A percentile compares a stretch with the other conserved stretches of the same genome.
Evolutionary conservation across 1,139 yeast species (phyloP).

Genomic region (Lodderomyces orthopsilosis): DNA sequence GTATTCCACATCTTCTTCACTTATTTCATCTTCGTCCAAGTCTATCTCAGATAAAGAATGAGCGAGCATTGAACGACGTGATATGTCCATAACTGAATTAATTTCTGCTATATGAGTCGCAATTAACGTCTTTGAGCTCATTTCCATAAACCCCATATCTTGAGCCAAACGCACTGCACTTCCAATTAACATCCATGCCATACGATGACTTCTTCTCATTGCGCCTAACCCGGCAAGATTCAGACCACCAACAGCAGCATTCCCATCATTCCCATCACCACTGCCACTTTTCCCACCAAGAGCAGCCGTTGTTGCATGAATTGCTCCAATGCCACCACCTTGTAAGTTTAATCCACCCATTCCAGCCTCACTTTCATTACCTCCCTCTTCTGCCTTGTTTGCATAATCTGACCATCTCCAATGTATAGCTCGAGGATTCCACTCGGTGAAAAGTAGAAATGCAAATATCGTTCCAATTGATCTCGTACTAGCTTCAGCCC

Average conservation of each 20-base stretch:
- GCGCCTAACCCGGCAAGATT: slow-evolving; percentile 78
- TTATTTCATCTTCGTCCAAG: slow-evolving; percentile 44
- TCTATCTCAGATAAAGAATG: slow-evolving; percentile 66
- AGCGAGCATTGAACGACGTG: slow-evolving; percentile 65
- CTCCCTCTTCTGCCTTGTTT: slow-evolving; percentile 47
- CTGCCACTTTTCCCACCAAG: slow-evolving; percentile 6
- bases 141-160: slow-evolving; percentile 78
- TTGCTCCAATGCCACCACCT: not conserved
- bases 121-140: slow-evolving; percentile 68
- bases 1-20: slow-evolving; percentile 31
- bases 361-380: slow-evolving; percentile 12
- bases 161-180: slow-evolving; percentile 84
- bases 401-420: slow-evolving; percentile 89
- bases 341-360: not conserved
- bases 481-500: slow-evolving; percentile 92
- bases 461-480: slow-evolving; percentile 86
- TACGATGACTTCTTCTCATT: slow-evolving; percentile 79
- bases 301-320: not conserved
- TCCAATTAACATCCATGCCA: slow-evolving; percentile 94
- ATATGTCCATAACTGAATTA: slow-evolving; percentile 67
- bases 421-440: slow-evolving; percentile 95
- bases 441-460: slow-evolving; percentile 82
- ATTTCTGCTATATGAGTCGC: slow-evolving; percentile 87
- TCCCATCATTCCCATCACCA: not conserved
- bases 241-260: slow-evolving; percentile 20